phyloP scores from a whole-genome alignment of 2,329 filamentous ascomycete genomes.

The Sporothrix luriei region DNA sequence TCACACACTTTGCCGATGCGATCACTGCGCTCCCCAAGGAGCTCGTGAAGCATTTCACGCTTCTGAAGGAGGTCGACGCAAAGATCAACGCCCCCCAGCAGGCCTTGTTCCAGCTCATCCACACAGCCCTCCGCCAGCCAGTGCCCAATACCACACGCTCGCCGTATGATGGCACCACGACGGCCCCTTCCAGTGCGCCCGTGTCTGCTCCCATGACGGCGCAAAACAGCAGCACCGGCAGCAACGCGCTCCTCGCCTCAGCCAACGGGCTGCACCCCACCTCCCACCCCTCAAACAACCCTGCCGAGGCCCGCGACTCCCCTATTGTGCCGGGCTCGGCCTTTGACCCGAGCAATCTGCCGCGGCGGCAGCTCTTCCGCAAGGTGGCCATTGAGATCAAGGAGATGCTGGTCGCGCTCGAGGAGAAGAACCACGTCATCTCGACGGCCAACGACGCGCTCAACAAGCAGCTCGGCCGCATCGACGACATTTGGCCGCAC shows the following conservation, averaged over 20 bases:
- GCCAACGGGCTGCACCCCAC: conserved; percentile 42
- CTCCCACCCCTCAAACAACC: background rate
- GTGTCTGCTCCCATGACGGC: conserved; percentile 54
- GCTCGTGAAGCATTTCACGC: conserved; percentile 90
- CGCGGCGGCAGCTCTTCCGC: conserved; percentile 73
- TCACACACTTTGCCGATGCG: conserved; percentile 82
- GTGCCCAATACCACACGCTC: conserved; percentile 50
- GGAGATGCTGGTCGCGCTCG: conserved; percentile 84
- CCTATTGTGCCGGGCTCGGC: conserved; percentile 38
- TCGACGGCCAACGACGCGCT: conserved; percentile 89
- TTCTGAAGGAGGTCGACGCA: conserved; percentile 96
- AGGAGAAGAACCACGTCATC: conserved; percentile 97
- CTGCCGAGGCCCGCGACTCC: conserved; percentile 1
- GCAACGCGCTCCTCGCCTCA: conserved; percentile 32
- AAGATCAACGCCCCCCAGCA: conserved; percentile 91
- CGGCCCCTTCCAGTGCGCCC: conserved; percentile 40
- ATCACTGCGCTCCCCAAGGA: conserved; percentile 92
- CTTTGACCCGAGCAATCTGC: conserved; percentile 61
- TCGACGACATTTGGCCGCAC: conserved; percentile 85
- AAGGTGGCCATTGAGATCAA: conserved; percentile 76
- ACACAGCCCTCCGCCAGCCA: conserved; percentile 60
- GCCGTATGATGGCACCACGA: conserved; percentile 49
- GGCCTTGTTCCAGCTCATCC: conserved; percentile 73
- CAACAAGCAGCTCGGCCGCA: conserved; percentile 77
- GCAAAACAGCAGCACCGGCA: conserved; percentile 53